phyloP scores from a whole-genome alignment of 257 asterid genomes.

The Agastache rugosa region DNA sequence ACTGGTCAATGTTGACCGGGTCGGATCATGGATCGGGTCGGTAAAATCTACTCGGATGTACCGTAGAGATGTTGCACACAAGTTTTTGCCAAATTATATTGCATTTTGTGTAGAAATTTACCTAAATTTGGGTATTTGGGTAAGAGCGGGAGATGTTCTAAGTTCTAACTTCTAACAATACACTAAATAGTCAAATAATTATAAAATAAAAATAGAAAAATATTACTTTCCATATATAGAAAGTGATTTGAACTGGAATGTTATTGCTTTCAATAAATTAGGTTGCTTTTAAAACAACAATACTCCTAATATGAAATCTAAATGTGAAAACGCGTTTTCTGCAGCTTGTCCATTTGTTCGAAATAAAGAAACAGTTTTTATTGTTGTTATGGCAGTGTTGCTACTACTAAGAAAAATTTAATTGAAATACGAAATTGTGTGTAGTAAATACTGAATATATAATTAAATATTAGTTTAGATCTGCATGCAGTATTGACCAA shows the following conservation, averaged over 20 bases:
- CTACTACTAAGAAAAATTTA: neutral
- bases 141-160: no score
- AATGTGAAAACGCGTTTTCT: conserved; percentile 29
- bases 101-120: neutral
- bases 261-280: neutral
- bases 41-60: no score
- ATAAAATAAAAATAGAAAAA: neutral
- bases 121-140: neutral
- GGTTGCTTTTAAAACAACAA: neutral
- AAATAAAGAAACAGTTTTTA: neutral
- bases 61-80: no score
- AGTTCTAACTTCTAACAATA: no score
- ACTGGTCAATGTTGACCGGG: no score
- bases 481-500: no score
- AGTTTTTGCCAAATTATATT: no score
- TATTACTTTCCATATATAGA: neutral
- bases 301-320: neutral
- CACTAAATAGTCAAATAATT: no score
- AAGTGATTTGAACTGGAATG: neutral
- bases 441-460: neutral
- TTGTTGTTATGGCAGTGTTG: neutral
- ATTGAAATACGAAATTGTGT: neutral
- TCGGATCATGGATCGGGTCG: no score
- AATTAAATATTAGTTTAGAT: neutral
- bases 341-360: neutral